A percentile compares a stretch with the other conserved stretches of the same genome.
Evolutionary conservation across 2,329 filamentous ascomycete genomes (phyloP).

Genomic region (Lecanoromycetidae sp.): DNA sequence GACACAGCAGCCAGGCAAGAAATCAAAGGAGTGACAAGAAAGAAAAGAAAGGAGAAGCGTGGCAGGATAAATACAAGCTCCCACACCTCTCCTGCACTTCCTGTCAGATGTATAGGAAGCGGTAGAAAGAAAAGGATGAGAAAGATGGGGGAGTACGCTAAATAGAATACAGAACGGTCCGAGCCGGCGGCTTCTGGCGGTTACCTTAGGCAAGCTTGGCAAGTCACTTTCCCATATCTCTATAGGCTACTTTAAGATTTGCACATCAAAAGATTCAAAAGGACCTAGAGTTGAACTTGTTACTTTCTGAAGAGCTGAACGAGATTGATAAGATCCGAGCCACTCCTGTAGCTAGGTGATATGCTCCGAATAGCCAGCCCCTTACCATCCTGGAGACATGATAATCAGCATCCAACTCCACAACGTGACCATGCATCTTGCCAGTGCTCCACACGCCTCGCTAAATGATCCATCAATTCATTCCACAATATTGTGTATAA

Average conservation of each 20-base stretch:
- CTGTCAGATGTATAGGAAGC: not conserved
- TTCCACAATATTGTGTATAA: not conserved
- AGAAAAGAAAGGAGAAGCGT: not conserved
- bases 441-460: no score
- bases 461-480: slow-evolving; percentile 8
- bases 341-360: not conserved
- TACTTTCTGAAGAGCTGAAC: no score
- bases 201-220: no score
- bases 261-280: no score
- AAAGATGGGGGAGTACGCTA: no score
- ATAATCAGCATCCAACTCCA: not conserved
- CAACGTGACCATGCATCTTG: not conserved
- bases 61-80: not conserved
- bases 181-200: no score
- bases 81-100: slow-evolving; percentile 11
- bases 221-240: no score
- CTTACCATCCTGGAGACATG: not conserved
- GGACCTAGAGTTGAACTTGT: no score
- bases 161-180: no score
- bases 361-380: no score
- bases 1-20: not conserved
- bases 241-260: no score
- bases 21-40: slow-evolving; percentile 11
- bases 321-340: no score
- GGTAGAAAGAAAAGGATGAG: not conserved